These are phyloP conservation scores for Candida pseudoviswanathii DNA, from an alignment of 1,139 yeast species.

Conservation along the genomic window DNA sequence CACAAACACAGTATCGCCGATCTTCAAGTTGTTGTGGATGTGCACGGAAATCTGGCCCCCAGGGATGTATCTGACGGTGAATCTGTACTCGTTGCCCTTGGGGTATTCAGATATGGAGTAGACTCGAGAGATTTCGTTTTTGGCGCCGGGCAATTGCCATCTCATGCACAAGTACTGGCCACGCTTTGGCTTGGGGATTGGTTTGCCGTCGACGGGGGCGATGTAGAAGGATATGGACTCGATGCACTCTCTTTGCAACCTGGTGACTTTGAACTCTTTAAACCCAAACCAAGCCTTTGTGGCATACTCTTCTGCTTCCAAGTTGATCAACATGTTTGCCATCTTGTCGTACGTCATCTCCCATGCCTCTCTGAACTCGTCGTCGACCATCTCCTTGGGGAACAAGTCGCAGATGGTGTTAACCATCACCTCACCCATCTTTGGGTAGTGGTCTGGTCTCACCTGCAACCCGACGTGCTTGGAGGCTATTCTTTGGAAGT, in stretches of 20 bases:
- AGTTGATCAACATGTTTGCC: constrained; percentile 62
- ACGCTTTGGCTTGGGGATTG: constrained; percentile 38
- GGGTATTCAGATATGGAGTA: constrained; percentile 50
- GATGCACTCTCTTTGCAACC: constrained; percentile 44
- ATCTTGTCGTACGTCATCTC: constrained; percentile 62
- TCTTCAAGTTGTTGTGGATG: constrained; percentile 50
- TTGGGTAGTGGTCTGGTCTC: constrained; percentile 62
- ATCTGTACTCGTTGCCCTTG: constrained; percentile 43
- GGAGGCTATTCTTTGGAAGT: constrained; percentile 61
- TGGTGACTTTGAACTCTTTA: constrained; percentile 50
- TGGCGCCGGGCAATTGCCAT: constrained; percentile 32
- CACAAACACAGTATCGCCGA: constrained; percentile 52
- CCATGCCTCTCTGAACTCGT: constrained; percentile 64
- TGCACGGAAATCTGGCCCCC: constrained; percentile 55
- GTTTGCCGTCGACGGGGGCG: constrained; percentile 45
- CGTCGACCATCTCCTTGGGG: constrained; percentile 59
- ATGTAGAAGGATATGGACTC: constrained; percentile 58
- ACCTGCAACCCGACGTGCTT: constrained; percentile 70
- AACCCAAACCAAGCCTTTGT: constrained; percentile 57
- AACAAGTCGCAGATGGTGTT: constrained; percentile 55
- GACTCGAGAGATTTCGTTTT: constrained; percentile 47
- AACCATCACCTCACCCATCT: constrained; percentile 60
- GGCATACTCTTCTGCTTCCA: constrained; percentile 52
- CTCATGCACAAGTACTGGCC: constrained; percentile 69
- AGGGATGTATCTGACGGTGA: constrained; percentile 50